Base-by-base conservation (phyloP, 2,329 filamentous ascomycete species). In the Calonectria hawksworthii region DNA sequence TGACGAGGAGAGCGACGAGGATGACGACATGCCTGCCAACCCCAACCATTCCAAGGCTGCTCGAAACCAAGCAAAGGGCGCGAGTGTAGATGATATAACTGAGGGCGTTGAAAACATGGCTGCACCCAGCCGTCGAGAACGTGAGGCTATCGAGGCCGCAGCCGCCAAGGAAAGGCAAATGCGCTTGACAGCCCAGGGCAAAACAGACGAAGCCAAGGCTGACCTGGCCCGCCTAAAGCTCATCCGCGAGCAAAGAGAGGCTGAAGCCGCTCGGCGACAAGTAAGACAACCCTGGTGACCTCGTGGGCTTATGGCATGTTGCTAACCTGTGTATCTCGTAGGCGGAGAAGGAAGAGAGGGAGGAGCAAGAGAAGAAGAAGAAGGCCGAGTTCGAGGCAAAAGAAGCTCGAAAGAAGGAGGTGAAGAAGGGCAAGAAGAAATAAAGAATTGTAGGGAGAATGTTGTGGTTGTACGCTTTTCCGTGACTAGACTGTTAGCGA, bases 181-280 rank as follows among this genome's bases (percentile, higher is more conserved):
- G 89, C 98, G 98, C 87, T 86, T 98, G 81, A 96, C 98, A 82
- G 95, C 96, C 72, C 94, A 96, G 83, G 96, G 96, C 82, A 99
- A 99, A 92, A 99, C 97, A 56, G 97, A 99, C 75, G 95, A 98
- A 89, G 96, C 96, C 63, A 94, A 95, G 84, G 93, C 95, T 7
- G 97, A 99, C 86, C 83, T 99, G 79, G 96, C 95, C 74, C 92
- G 97, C 71, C 87, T 99, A 82, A 92, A 89, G 84, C 84, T 96
- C 74, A 95, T 99, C 79, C 92, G 93, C 63, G 95, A 98, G 89
- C 94, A 95, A 87, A 92, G 97, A 77, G 96, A 95, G 82, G 93
- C 93, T 26, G 96, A 98, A 82, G 92, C 95, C 68, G 94, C 93
- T 36, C 89, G 95, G 81, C 96, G 96, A 89, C 92, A 95, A 88